Conservation (phyloP, 495 filamentous ascomycete species). For the Pseudoneurospora amorphoporcata region DNA sequence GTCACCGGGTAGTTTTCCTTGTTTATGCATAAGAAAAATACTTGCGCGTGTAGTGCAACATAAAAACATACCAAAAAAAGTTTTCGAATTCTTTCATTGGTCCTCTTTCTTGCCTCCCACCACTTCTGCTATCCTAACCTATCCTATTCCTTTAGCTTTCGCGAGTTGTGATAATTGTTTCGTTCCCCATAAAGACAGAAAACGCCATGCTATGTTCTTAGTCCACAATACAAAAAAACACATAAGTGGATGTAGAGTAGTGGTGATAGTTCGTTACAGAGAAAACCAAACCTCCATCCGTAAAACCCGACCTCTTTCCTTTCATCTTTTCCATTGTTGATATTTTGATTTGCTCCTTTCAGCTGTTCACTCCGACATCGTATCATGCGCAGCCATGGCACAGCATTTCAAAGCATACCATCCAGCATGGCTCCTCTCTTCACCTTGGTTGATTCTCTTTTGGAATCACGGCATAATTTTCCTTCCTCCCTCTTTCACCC, state of each 20-base stretch:
- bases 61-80: no score
- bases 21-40: no score
- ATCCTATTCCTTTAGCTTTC: not conserved
- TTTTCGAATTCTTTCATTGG: not conserved
- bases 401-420: not conserved
- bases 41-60: no score
- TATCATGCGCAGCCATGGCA: not conserved
- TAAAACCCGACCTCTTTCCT: not conserved
- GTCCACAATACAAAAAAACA: not conserved
- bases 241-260: not conserved
- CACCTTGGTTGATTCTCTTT: not conserved
- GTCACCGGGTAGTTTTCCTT: not conserved
- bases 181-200: not conserved
- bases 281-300: not conserved
- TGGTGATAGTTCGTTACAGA: not conserved
- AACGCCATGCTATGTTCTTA: not conserved
- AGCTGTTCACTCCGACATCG: not conserved
- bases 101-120: not conserved
- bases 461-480: not conserved
- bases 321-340: not conserved
- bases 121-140: not conserved
- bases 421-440: not conserved
- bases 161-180: not conserved
- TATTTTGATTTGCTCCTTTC: not conserved
- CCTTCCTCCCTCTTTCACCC: not conserved